Evolutionary conservation across 441 rosid species (phyloP).

Genomic region (Corymbia citriodora): DNA sequence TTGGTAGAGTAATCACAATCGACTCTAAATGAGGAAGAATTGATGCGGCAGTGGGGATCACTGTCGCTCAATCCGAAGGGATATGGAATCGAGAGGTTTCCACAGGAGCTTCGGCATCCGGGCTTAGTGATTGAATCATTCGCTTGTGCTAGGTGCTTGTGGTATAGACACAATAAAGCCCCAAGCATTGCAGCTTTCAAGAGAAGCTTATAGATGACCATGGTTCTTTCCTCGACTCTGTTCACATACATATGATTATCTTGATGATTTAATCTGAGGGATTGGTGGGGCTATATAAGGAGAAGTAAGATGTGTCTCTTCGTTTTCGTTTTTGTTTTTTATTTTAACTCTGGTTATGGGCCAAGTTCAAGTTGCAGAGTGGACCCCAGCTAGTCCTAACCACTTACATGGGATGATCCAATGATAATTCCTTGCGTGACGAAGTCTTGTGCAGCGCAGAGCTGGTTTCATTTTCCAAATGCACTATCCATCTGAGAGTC

Average conservation of each 20-base stretch:
- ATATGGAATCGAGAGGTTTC: background rate
- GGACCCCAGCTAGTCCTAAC: background rate
- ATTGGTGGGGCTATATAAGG: too few relatives aligned
- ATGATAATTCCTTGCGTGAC: background rate
- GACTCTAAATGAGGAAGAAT: background rate
- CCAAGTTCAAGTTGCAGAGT: accelerated
- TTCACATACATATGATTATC: too few relatives aligned
- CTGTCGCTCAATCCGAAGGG: accelerated
- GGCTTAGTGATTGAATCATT: background rate
- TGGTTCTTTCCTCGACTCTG: background rate
- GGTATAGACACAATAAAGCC: background rate
- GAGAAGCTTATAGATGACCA: background rate
- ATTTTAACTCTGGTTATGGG: too few relatives aligned
- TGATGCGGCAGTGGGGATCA: background rate
- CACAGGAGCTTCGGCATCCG: background rate
- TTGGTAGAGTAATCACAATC: background rate
- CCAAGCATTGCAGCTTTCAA: background rate
- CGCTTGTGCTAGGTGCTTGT: background rate
- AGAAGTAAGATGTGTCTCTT: too few relatives aligned
- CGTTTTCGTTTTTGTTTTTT: accelerated
- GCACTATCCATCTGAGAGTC: too few relatives aligned
- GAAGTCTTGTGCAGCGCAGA: background rate
- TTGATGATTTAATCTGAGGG: too few relatives aligned
- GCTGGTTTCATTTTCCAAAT: too few relatives aligned
- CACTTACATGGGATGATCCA: background rate